A percentile compares a stretch with the other conserved stretches of the same genome.
Evolutionary conservation across 106 monocot genomes (phyloP).

Genomic region (Dendrobium nobile): DNA sequence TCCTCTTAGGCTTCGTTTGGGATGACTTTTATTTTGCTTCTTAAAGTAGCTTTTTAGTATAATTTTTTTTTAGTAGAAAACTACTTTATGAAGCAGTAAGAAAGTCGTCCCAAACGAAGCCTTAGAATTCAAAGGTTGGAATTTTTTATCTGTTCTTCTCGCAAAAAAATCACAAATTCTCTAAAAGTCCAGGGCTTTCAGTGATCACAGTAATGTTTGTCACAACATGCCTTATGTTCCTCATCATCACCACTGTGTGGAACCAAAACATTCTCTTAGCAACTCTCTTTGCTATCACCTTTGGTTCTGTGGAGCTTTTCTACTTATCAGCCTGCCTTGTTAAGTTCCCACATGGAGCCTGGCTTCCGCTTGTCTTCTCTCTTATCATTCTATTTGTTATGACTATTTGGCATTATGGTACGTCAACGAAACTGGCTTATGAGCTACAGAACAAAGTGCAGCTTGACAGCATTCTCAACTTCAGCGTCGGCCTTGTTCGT

Average conservation of each 20-base stretch:
- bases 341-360: constrained; percentile 65
- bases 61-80: too few species aligned
- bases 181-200: constrained; percentile 45
- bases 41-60: too few species aligned
- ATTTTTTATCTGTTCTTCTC: too few species aligned
- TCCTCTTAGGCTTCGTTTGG: neutral
- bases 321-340: constrained; percentile 67
- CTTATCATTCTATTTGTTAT: constrained; percentile 32
- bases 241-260: constrained; percentile 72
- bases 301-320: constrained; percentile 71
- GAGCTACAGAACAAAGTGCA: constrained; percentile 63
- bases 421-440: constrained; percentile 39
- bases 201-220: constrained; percentile 82
- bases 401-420: constrained; percentile 74
- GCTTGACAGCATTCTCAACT: constrained; percentile 38
- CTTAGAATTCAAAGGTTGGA: neutral
- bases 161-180: neutral
- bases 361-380: constrained; percentile 63
- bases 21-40: too few species aligned
- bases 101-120: too few species aligned
- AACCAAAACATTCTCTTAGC: constrained; percentile 32
- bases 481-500: constrained; percentile 50
- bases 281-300: constrained; percentile 24
- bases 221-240: constrained; percentile 82
- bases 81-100: too few species aligned